Conservation (phyloP, 2,329 filamentous ascomycete species). For the Phialophora verrucosa region DNA sequence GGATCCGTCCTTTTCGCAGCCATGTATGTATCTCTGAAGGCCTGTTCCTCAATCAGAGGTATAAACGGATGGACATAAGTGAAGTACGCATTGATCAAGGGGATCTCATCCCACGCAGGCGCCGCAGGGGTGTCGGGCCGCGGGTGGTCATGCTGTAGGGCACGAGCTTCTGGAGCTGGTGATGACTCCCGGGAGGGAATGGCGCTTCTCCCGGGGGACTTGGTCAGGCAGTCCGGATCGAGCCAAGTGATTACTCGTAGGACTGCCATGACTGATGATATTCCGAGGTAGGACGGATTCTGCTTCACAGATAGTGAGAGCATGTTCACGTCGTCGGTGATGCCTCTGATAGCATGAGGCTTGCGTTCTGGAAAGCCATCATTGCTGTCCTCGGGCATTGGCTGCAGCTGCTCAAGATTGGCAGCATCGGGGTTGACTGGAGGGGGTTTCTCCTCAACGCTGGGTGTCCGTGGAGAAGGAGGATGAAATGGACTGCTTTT, state of each 20-base stretch:
- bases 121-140: slow-evolving; percentile 60
- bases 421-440: slow-evolving; percentile 56
- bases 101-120: slow-evolving; percentile 68
- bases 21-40: slow-evolving; percentile 70
- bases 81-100: slow-evolving; percentile 76
- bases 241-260: slow-evolving; percentile 70
- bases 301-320: slow-evolving; percentile 67
- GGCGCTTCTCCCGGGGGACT: slow-evolving; percentile 47
- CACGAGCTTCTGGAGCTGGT: slow-evolving; percentile 45
- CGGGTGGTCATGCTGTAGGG: slow-evolving; percentile 47
- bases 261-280: slow-evolving; percentile 76
- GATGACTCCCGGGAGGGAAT: slow-evolving; percentile 46
- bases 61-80: slow-evolving; percentile 73
- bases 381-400: slow-evolving; percentile 72
- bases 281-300: slow-evolving; percentile 70
- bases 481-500: slow-evolving; percentile 51
- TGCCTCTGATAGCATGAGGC: slow-evolving; percentile 62
- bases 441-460: slow-evolving; percentile 50
- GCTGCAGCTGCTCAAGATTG: slow-evolving; percentile 67
- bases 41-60: slow-evolving; percentile 74
- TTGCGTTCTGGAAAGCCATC: slow-evolving; percentile 26
- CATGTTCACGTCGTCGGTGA: slow-evolving; percentile 74
- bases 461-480: slow-evolving; percentile 54
- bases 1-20: slow-evolving; percentile 68
- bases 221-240: slow-evolving; percentile 56